phyloP scores from a whole-genome alignment of 768 basidiomycete species.

The Gautieria morchelliformis region DNA sequence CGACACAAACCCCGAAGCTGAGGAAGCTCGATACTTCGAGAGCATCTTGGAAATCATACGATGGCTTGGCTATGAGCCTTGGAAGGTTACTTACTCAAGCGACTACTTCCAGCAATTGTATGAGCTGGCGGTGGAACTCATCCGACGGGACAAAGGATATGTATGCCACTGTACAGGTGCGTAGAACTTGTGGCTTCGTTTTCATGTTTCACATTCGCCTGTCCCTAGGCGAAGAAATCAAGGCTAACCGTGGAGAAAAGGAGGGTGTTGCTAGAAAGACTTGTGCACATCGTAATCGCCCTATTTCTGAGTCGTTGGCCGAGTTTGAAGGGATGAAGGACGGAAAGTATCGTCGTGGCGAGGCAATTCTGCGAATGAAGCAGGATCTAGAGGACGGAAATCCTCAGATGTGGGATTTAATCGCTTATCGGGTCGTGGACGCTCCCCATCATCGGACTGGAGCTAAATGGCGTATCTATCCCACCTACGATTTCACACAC shows the following conservation, averaged over 20 bases:
- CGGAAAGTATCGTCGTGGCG: slow-evolving; percentile 84
- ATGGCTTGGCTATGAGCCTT: slow-evolving; percentile 97
- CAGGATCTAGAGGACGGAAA: slow-evolving; percentile 88
- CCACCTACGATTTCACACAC: slow-evolving; percentile 98
- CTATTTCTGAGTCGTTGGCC: slow-evolving; percentile 73
- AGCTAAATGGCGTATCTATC: slow-evolving; percentile 94
- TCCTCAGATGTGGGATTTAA: slow-evolving; percentile 99
- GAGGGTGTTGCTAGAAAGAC: slow-evolving; percentile 72
- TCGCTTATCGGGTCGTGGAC: slow-evolving; percentile 89
- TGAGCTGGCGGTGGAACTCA: slow-evolving; percentile 79
- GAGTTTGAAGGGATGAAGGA: slow-evolving; percentile 92
- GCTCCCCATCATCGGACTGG: slow-evolving; percentile 89
- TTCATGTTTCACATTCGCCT: not conserved
- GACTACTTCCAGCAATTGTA: slow-evolving; percentile 90
- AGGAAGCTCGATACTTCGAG: slow-evolving; percentile 93
- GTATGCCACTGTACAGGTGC: slow-evolving; percentile 92
- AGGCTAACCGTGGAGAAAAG: slow-evolving; percentile 74
- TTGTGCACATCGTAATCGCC: slow-evolving; percentile 80
- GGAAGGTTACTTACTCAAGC: slow-evolving; percentile 98
- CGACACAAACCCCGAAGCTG: slow-evolving; percentile 97
- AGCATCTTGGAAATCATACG: slow-evolving; percentile 91
- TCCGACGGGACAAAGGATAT: slow-evolving; percentile 86
- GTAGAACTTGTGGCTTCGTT: slow-evolving; percentile 20
- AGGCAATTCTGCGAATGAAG: slow-evolving; percentile 95
- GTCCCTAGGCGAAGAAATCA: slow-evolving; percentile 79